A percentile compares a stretch with the other conserved stretches of the same genome.
phyloP scores from a whole-genome alignment of 208 protist genomes.

The Acanthamoeba sp. region DNA sequence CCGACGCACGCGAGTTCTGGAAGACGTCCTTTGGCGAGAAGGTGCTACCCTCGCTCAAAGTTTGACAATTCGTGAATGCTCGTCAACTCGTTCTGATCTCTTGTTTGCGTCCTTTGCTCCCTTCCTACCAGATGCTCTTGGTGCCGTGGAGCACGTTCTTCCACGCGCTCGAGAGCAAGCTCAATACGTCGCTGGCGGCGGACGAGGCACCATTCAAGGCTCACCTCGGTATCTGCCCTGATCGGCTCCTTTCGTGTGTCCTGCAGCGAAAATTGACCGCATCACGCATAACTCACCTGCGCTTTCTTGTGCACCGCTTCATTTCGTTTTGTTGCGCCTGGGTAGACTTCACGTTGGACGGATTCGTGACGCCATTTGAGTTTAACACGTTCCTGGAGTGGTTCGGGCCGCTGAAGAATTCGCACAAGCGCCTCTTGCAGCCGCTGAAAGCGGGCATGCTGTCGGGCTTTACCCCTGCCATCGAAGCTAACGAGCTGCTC shows the following conservation, averaged over 20 bases:
- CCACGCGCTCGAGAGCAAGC: slow-evolving; percentile 61
- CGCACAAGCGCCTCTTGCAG: slow-evolving; percentile 55
- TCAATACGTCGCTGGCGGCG: slow-evolving; percentile 7
- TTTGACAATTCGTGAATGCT: too few species aligned
- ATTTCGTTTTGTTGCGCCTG: neutral
- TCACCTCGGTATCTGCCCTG: slow-evolving; percentile 1
- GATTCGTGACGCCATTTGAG: slow-evolving; percentile 77
- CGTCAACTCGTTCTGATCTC: neutral
- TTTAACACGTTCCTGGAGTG: slow-evolving; percentile 78
- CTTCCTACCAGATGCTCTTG: slow-evolving; percentile 63
- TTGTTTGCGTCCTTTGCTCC: too few species aligned
- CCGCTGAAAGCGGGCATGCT: slow-evolving; percentile 70
- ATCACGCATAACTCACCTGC: neutral
- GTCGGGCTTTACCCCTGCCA: slow-evolving; percentile 78
- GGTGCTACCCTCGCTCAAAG: too few species aligned
- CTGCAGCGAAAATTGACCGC: neutral
- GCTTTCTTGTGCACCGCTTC: neutral
- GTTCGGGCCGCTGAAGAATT: slow-evolving; percentile 78
- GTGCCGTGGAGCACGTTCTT: slow-evolving; percentile 77
- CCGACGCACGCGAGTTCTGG: slow-evolving; percentile 48
- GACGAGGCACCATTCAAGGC: slow-evolving; percentile 55
- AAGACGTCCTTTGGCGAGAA: slow-evolving; percentile 63
- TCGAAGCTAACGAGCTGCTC: slow-evolving; percentile 76
- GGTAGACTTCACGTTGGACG: slow-evolving; percentile 80
- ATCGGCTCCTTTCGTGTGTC: neutral